Percentiles rank a stretch among this genome's conserved stretches.
Evolutionary conservation across 805 yeast species (phyloP).

Genomic region (Wickerhamomyces xylosicus): DNA sequence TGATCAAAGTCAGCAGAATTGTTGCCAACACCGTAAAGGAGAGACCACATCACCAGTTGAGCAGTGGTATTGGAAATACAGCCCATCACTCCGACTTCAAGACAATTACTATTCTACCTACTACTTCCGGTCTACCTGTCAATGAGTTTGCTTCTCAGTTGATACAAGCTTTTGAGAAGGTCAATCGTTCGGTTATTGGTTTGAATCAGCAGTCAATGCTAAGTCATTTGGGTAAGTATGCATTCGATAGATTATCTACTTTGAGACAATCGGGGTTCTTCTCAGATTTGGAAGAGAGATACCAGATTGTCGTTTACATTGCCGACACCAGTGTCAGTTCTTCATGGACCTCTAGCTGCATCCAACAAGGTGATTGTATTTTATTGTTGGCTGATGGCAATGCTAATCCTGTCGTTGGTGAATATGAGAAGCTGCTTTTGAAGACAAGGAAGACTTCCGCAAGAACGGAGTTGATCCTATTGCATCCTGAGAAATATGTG

Average conservation of each 20-base stretch:
- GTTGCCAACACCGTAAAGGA: conserved; percentile 54
- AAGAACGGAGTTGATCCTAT: conserved; percentile 71
- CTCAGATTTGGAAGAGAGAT: conserved; percentile 82
- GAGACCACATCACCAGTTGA: conserved; percentile 7
- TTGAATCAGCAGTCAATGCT: conserved; percentile 78
- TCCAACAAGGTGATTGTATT: conserved; percentile 93
- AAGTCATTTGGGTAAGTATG: conserved; percentile 78
- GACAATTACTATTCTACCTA: conserved; percentile 79
- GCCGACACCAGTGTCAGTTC: conserved; percentile 80
- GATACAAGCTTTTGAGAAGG: conserved; percentile 57
- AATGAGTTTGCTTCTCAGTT: conserved; percentile 72
- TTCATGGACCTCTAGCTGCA: conserved; percentile 86
- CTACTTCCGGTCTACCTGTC: conserved; percentile 75
- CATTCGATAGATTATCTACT: conserved; percentile 81
- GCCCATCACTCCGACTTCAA: conserved; percentile 43
- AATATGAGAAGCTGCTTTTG: conserved; percentile 68
- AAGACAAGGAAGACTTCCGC: conserved; percentile 68
- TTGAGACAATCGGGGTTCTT: conserved; percentile 82
- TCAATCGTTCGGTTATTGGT: conserved; percentile 65
- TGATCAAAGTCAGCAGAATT: conserved; percentile 80
- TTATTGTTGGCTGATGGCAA: conserved; percentile 78
- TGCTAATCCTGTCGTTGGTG: conserved; percentile 67
- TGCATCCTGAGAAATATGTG: conserved; percentile 78
- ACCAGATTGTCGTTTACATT: conserved; percentile 80
- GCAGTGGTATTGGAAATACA: conserved; percentile 7